These are phyloP conservation scores for Solanum appendiculatum DNA, from an alignment of 257 asterid species.

Conservation along the genomic window DNA sequence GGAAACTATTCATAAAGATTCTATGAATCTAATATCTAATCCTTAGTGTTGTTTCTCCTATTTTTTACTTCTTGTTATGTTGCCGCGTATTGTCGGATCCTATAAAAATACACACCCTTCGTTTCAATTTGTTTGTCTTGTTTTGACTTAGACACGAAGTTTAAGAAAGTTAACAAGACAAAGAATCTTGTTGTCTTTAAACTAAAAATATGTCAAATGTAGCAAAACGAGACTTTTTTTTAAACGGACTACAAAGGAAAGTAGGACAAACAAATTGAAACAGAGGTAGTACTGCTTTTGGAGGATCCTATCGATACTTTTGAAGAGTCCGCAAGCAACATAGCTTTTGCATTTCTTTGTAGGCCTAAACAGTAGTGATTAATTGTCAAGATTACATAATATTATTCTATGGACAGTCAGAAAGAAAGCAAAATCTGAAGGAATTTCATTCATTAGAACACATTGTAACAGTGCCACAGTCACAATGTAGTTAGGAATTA, in stretches of 20 bases:
- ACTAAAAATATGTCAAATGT: background rate
- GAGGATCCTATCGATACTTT: background rate
- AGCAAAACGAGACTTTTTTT: no score
- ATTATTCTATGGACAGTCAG: background rate
- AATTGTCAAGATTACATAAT: background rate
- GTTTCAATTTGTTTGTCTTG: no score
- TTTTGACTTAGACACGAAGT: background rate
- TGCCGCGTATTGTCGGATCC: background rate
- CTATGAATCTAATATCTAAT: slow-evolving; percentile 21
- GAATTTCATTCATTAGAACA: slow-evolving; percentile 7
- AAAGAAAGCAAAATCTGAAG: background rate
- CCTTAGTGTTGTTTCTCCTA: background rate
- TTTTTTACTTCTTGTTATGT: background rate
- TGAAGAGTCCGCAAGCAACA: background rate
- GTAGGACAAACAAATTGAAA: background rate
- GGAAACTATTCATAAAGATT: slow-evolving; percentile 7
- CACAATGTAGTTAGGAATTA: slow-evolving; percentile 1
- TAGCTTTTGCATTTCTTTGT: background rate
- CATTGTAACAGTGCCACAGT: background rate
- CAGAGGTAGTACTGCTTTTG: background rate
- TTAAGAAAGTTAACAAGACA: background rate
- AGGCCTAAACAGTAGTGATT: background rate
- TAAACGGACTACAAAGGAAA: background rate
- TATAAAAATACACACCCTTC: background rate
- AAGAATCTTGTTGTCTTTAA: background rate